Conservation (phyloP, 192 early-diverging fungal species). For the Pecoramyces ruminantium region DNA sequence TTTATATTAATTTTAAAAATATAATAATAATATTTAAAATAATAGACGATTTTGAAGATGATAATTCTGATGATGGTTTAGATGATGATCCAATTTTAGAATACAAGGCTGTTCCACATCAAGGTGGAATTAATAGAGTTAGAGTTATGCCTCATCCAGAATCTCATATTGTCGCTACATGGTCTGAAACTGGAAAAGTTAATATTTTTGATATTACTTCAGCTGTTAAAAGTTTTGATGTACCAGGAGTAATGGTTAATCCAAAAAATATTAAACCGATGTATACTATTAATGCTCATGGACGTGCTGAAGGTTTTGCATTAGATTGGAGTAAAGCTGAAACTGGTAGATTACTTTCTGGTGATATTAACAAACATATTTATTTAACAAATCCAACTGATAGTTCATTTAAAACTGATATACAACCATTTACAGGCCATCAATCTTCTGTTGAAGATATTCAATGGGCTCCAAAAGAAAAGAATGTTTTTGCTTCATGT, state of each 20-base stretch:
- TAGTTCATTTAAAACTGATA: conserved; percentile 6
- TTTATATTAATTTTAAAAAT: too few species aligned
- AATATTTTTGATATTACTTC: conserved; percentile 77
- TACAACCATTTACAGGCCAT: conserved; percentile 60
- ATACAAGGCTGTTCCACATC: conserved; percentile 59
- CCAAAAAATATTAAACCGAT: conserved; percentile 41
- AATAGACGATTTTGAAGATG: conserved; percentile 43
- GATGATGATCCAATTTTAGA: conserved; percentile 94
- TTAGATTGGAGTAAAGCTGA: conserved; percentile 80
- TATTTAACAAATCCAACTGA: conserved; percentile 59
- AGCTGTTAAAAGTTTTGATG: conserved; percentile 58
- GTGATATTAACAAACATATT: conserved; percentile 64
- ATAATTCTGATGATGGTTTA: conserved; percentile 62
- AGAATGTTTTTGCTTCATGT: conserved; percentile 80
- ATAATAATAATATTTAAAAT: too few species aligned
- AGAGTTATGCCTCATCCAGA: conserved; percentile 63
- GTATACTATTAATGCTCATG: conserved; percentile 66
- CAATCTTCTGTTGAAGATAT: conserved; percentile 79
- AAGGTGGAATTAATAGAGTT: conserved; percentile 84
- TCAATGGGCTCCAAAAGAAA: conserved; percentile 89
- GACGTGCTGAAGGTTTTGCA: conserved; percentile 76
- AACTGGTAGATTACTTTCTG: conserved; percentile 59
- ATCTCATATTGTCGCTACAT: conserved; percentile 68
- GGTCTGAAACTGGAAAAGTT: conserved; percentile 92
- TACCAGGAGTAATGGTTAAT: conserved; percentile 50